phyloP scores from a whole-genome alignment of 2,329 filamentous ascomycete species.

The Monilinia polystroma region DNA sequence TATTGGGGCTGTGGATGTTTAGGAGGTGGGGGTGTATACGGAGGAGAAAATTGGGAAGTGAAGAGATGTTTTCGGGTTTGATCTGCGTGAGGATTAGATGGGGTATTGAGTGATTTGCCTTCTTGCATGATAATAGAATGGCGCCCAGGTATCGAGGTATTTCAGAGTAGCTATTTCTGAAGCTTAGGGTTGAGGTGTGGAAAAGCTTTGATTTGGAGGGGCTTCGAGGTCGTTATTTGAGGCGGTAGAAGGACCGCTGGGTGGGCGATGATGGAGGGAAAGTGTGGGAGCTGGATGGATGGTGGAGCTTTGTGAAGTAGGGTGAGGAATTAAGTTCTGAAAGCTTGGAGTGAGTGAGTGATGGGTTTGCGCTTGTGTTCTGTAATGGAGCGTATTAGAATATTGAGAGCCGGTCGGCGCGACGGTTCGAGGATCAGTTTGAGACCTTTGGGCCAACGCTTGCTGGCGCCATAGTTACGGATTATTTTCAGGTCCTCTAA shows the following conservation, averaged over 20 bases:
- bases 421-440: constrained; percentile 53
- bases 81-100: constrained; percentile 49
- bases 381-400: constrained; percentile 53
- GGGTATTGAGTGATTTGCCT: constrained; percentile 61
- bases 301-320: neutral
- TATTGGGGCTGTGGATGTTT: too few relatives aligned
- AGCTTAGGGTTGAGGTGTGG: constrained; percentile 32
- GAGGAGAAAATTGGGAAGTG: constrained; percentile 28
- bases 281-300: neutral
- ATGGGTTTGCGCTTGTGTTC: constrained; percentile 55
- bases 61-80: constrained; percentile 43
- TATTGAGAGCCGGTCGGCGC: constrained; percentile 52
- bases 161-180: constrained; percentile 59
- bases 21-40: constrained; percentile 13
- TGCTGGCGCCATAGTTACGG: constrained; percentile 29
- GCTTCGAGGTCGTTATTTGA: constrained; percentile 28
- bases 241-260: constrained; percentile 6
- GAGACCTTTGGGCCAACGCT: constrained; percentile 34
- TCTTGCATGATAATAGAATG: constrained; percentile 67
- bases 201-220: constrained; percentile 29
- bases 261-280: neutral
- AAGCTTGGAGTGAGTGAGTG: constrained; percentile 40
- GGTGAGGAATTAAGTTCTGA: neutral
- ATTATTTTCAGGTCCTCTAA: neutral
- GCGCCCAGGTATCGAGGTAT: constrained; percentile 79